These are phyloP conservation scores for Centrapalus pauciflorus DNA, from an alignment of 129 eudicot genomes.

Conservation along the genomic window DNA sequence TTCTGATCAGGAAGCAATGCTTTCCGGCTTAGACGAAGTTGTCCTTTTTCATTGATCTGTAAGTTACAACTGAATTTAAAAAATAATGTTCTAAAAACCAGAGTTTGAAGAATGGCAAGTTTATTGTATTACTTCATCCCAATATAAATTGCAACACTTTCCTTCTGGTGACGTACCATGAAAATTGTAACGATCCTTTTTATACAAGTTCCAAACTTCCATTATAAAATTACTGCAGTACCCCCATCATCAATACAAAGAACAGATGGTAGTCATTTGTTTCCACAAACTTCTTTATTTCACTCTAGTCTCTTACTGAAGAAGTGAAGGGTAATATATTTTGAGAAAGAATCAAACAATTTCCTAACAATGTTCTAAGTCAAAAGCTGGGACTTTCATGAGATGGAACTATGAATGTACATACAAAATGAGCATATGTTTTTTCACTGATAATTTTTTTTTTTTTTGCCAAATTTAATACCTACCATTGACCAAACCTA, in stretches of 20 bases:
- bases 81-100: neutral
- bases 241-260: neutral
- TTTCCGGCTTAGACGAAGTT: conserved; percentile 88
- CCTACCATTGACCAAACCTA: no score
- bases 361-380: no score
- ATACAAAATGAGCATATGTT: neutral
- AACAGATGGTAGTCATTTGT: no score
- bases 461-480: no score
- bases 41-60: conserved; percentile 98
- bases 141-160: neutral
- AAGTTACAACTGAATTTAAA: conserved; percentile 1
- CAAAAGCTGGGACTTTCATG: no score
- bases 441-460: neutral
- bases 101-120: neutral
- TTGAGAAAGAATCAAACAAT: neutral
- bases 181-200: no score
- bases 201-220: no score
- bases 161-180: no score
- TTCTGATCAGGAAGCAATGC: conserved; percentile 82
- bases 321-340: neutral
- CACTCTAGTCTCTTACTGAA: no score
- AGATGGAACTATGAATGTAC: no score
- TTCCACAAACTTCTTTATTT: neutral
- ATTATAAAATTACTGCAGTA: no score
- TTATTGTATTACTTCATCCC: neutral